phyloP scores from a whole-genome alignment of 2,329 filamentous ascomycete genomes.

The Pseudogymnoascus sp. region DNA sequence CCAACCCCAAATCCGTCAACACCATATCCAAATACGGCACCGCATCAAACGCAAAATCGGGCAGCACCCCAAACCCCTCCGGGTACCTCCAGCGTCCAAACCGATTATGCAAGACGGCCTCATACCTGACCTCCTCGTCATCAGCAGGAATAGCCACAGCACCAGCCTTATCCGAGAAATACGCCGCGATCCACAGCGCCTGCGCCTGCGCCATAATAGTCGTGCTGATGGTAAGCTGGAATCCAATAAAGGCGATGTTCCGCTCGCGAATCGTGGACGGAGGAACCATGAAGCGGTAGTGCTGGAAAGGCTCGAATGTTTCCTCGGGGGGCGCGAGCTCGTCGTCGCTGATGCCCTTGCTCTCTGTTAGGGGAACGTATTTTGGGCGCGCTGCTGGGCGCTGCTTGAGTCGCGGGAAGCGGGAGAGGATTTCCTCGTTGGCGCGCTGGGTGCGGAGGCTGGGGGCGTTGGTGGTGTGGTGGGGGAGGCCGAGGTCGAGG shows the following conservation, averaged over 20 bases:
- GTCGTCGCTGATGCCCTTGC: conserved; percentile 29
- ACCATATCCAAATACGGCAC: conserved; percentile 66
- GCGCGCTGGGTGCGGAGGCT: conserved; percentile 34
- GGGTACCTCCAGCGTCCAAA: conserved; percentile 65
- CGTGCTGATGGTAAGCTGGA: conserved; percentile 36
- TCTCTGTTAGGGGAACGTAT: conserved; percentile 35
- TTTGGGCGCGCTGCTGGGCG: conserved; percentile 43
- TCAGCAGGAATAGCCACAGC: conserved; percentile 17
- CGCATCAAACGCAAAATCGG: conserved; percentile 69
- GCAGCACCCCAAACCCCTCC: conserved; percentile 53
- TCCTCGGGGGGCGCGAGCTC: neutral
- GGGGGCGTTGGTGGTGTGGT: conserved; percentile 26
- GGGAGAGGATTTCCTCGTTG: conserved; percentile 44
- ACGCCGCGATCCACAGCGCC: conserved; percentile 58
- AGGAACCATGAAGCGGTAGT: conserved; percentile 41
- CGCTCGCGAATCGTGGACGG: conserved; percentile 31
- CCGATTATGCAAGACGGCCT: conserved; percentile 56
- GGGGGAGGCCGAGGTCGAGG: conserved; percentile 41
- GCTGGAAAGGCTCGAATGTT: conserved; percentile 28
- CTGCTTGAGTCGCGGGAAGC: conserved; percentile 44
- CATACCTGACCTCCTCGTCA: conserved; percentile 36
- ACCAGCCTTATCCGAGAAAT: conserved; percentile 46
- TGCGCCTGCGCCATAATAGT: conserved; percentile 38
- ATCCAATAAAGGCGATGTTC: conserved; percentile 37
- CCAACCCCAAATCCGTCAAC: conserved; percentile 55